These are phyloP conservation scores for Backusella australiensis DNA, from an alignment of 192 early-diverging fungal species.

Conservation along the genomic window DNA sequence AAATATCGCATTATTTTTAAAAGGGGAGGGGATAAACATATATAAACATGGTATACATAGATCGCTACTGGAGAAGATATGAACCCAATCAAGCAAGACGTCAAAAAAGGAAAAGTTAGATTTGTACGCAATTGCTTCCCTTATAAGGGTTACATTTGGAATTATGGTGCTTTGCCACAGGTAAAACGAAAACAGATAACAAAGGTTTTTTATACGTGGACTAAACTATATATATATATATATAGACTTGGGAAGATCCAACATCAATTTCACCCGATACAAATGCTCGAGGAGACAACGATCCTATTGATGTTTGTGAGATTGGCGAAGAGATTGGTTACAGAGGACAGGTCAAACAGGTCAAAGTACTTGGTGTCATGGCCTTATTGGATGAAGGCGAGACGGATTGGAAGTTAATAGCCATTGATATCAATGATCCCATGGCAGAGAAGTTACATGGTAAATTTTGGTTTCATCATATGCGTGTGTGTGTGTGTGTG, in stretches of 20 bases:
- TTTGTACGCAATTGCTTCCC: slow-evolving; percentile 99
- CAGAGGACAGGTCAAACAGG: slow-evolving; percentile 97
- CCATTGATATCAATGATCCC: slow-evolving; percentile 96
- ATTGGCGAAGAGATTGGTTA: slow-evolving; percentile 94
- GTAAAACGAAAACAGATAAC: slow-evolving; percentile 25
- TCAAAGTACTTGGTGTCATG: slow-evolving; percentile 98
- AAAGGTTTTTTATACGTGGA: not conserved
- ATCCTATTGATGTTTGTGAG: slow-evolving; percentile 97
- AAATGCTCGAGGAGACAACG: slow-evolving; percentile 94
- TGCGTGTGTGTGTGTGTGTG: not conserved
- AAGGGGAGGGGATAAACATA: not conserved
- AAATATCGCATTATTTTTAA: not conserved
- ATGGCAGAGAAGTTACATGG: slow-evolving; percentile 93
- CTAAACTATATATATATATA: not conserved
- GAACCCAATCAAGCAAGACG: slow-evolving; percentile 99
- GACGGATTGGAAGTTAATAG: slow-evolving; percentile 99
- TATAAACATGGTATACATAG: slow-evolving; percentile 26
- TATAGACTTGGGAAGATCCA: slow-evolving; percentile 98
- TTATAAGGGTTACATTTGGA: slow-evolving; percentile 99
- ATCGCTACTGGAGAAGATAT: slow-evolving; percentile 94
- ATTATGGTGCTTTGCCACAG: slow-evolving; percentile 98
- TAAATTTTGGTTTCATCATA: slow-evolving; percentile 6
- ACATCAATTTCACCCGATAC: slow-evolving; percentile 85
- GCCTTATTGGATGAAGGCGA: slow-evolving; percentile 98
- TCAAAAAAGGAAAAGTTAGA: slow-evolving; percentile 98